A percentile compares a stretch with the other conserved stretches of the same genome.
phyloP scores from a whole-genome alignment of 805 yeast species.

The Yarrowia bubula region DNA sequence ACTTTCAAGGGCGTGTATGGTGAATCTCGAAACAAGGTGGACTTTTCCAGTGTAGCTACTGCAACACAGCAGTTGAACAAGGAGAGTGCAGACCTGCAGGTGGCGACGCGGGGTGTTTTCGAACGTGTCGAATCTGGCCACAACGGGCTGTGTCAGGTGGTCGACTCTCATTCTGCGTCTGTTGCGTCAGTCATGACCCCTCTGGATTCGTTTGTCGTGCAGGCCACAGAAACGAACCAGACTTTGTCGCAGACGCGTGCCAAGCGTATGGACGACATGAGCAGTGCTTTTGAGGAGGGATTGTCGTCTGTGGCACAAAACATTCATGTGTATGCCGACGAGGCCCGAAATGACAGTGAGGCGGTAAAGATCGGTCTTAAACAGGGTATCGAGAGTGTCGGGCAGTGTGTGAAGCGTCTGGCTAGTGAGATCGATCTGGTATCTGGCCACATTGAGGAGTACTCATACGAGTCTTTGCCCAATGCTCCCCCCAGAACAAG shows the following conservation, averaged over 20 bases:
- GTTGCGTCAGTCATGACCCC: slow-evolving; percentile 3
- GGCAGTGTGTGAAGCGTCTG: not conserved
- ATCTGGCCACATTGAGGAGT: not conserved
- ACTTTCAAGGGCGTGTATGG: not conserved
- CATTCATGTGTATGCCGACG: not conserved
- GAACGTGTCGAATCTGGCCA: not conserved
- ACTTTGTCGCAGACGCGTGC: not conserved
- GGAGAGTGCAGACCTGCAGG: not conserved
- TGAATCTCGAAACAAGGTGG: not conserved
- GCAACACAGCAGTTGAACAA: not conserved
- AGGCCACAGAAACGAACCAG: slow-evolving; percentile 4
- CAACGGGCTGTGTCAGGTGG: not conserved
- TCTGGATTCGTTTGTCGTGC: slow-evolving; percentile 19
- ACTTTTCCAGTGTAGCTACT: not conserved
- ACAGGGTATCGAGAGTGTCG: not conserved
- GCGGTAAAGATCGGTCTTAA: not conserved
- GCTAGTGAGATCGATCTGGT: not conserved
- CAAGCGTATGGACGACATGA: not conserved
- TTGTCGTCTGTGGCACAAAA: not conserved
- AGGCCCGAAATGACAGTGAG: not conserved
- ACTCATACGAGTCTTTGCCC: not conserved
- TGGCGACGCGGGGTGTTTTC: not conserved
- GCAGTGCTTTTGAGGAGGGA: not conserved
- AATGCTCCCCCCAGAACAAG: not conserved
- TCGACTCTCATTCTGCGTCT: not conserved